Conservation (phyloP, 2,329 filamentous ascomycete species). For the Colletotrichum sp. region DNA sequence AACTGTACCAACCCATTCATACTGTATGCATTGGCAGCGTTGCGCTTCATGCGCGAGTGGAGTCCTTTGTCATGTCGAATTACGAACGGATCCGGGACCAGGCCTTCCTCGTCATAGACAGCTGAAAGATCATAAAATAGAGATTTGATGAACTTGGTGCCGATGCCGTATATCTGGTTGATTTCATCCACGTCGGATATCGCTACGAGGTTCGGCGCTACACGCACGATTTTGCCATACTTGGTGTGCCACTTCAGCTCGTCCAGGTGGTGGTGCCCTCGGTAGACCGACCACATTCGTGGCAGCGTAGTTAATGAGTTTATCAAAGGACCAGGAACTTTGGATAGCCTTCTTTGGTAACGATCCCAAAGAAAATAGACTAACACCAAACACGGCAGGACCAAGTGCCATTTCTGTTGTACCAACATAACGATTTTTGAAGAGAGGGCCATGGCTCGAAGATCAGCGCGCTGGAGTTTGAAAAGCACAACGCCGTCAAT, state of each 20-base stretch:
- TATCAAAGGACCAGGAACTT: neutral
- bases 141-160: neutral
- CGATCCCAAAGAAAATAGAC: neutral
- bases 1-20: neutral
- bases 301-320: neutral
- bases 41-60: neutral
- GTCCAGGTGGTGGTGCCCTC: neutral
- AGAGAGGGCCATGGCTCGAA: neutral
- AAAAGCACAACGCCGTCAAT: neutral
- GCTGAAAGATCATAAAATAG: neutral
- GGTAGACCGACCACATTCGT: neutral
- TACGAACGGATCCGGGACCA: neutral
- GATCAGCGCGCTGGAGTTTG: neutral
- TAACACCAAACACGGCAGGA: neutral
- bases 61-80: neutral
- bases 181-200: neutral
- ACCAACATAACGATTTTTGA: neutral
- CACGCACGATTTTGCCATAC: neutral
- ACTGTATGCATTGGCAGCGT: neutral
- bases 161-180: neutral
- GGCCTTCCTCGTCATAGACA: neutral
- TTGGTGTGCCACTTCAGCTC: neutral
- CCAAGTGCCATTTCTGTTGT: neutral
- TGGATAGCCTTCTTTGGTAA: neutral
- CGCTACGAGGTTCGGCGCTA: neutral